Evolutionary conservation across 352 stramenopile genomes (phyloP).

Genomic region (Elongisporangium undulatum): DNA sequence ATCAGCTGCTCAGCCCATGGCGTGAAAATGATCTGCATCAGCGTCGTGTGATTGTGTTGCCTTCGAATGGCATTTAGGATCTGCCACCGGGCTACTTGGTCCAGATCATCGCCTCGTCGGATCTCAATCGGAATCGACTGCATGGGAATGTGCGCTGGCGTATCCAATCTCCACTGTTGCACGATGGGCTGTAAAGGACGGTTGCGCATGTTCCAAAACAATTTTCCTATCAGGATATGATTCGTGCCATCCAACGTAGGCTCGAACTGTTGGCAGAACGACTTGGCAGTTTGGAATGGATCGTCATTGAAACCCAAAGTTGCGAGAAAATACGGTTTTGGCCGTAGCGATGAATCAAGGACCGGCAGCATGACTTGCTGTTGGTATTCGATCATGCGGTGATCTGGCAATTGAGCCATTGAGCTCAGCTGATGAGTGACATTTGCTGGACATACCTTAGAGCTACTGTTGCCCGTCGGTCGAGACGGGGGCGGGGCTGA

Average conservation of each 20-base stretch:
- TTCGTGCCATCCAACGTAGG: slow-evolving; percentile 22
- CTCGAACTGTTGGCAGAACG: not conserved
- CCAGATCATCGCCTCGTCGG: slow-evolving; percentile 31
- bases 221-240: slow-evolving; percentile 19
- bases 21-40: not conserved
- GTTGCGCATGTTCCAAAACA: slow-evolving; percentile 30
- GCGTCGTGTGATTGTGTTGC: not conserved
- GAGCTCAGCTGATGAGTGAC: not conserved
- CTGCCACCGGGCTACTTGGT: slow-evolving; percentile 21
- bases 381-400: not conserved
- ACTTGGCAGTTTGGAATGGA: slow-evolving; percentile 15
- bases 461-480: not conserved
- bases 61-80: not conserved
- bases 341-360: not conserved
- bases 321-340: not conserved
- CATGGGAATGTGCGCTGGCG: not conserved
- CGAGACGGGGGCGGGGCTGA: slow-evolving; percentile 6
- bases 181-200: slow-evolving; percentile 14
- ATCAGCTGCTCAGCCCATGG: not conserved
- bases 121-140: slow-evolving; percentile 16
- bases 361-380: not conserved
- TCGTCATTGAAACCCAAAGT: slow-evolving; percentile 10
- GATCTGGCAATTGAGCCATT: not conserved
- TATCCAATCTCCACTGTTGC: not conserved
- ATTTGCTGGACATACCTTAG: not conserved